phyloP scores from a whole-genome alignment of 2,329 filamentous ascomycete genomes.

The Colletotrichum melonis region DNA sequence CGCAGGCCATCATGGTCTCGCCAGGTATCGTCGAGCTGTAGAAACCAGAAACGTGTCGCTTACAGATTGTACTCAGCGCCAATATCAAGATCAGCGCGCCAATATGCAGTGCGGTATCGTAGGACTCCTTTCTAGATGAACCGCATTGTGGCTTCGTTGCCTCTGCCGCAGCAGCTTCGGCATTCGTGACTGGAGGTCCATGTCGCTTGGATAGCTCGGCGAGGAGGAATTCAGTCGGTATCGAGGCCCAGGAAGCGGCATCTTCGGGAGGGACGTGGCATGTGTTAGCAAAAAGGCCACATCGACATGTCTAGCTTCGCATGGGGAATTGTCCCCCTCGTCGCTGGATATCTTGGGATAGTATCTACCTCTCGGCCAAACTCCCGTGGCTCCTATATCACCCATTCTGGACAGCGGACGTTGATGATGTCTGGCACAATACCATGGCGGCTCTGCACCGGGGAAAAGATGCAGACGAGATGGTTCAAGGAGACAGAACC shows the following conservation, averaged over 20 bases:
- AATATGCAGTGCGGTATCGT: slow-evolving; percentile 76
- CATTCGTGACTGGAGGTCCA: slow-evolving; percentile 38
- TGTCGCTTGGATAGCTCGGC: slow-evolving; percentile 64
- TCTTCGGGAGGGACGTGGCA: slow-evolving; percentile 39
- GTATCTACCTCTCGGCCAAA: slow-evolving; percentile 28
- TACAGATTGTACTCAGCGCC: slow-evolving; percentile 68
- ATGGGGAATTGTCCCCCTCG: not conserved
- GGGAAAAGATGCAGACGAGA: slow-evolving; percentile 10
- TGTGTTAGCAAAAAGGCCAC: not conserved
- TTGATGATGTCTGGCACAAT: slow-evolving; percentile 25
- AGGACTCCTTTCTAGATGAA: slow-evolving; percentile 62
- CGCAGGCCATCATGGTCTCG: not conserved
- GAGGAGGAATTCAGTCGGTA: slow-evolving; percentile 63
- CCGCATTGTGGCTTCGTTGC: slow-evolving; percentile 63
- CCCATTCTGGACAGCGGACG: slow-evolving; percentile 33
- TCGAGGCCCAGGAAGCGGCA: slow-evolving; percentile 55
- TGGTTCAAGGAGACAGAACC: not conserved
- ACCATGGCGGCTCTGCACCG: slow-evolving; percentile 26
- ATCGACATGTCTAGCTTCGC: not conserved
- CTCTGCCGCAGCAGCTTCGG: slow-evolving; percentile 40
- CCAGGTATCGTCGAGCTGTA: no score
- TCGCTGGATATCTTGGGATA: not conserved
- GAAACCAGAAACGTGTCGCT: slow-evolving; percentile 30
- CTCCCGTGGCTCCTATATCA: slow-evolving; percentile 24
- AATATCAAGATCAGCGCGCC: slow-evolving; percentile 76